Percentiles rank a stretch among this genome's conserved stretches.
These are phyloP conservation scores for Kodamaea ohmeri DNA, from an alignment of 1,139 yeast genomes.

Conservation along the genomic window DNA sequence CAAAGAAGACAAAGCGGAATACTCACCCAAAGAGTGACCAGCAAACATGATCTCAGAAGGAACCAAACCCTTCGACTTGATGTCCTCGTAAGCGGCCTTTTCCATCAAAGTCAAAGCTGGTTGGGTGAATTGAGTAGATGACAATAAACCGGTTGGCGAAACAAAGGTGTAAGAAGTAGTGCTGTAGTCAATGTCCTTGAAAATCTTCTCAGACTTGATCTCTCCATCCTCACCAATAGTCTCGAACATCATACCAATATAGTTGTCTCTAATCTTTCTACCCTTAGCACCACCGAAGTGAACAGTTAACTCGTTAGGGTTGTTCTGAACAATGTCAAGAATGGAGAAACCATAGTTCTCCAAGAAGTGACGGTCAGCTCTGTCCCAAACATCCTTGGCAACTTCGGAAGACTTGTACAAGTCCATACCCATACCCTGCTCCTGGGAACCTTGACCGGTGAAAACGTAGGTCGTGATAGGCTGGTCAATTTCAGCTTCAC, in stretches of 20 bases:
- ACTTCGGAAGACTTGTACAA: constrained; percentile 86
- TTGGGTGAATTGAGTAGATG: constrained; percentile 98
- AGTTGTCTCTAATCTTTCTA: constrained; percentile 89
- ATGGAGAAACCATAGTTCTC: constrained; percentile 96
- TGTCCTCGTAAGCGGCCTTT: constrained; percentile 97
- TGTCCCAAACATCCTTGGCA: constrained; percentile 96
- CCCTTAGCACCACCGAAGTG: constrained; percentile 99
- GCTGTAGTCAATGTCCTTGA: constrained; percentile 81
- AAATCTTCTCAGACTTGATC: constrained; percentile 87
- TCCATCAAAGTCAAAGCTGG: constrained; percentile 99
- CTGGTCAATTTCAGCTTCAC: constrained; percentile 98
- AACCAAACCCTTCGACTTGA: constrained; percentile 92
- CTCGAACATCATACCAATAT: constrained; percentile 96
- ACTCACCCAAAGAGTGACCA: constrained; percentile 99
- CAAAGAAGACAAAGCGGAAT: constrained; percentile 93
- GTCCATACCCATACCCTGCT: constrained; percentile 99
- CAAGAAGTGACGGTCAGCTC: constrained; percentile 91
- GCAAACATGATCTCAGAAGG: constrained; percentile 94
- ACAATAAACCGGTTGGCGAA: constrained; percentile 91
- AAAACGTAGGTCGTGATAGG: constrained; percentile 95
- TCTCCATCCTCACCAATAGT: constrained; percentile 84
- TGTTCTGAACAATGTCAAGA: constrained; percentile 89
- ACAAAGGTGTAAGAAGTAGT: constrained; percentile 85
- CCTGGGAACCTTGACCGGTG: constrained; percentile 99
- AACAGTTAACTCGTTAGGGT: constrained; percentile 91